phyloP scores from a whole-genome alignment of 441 rosid genomes.

The Gossypium laxum region DNA sequence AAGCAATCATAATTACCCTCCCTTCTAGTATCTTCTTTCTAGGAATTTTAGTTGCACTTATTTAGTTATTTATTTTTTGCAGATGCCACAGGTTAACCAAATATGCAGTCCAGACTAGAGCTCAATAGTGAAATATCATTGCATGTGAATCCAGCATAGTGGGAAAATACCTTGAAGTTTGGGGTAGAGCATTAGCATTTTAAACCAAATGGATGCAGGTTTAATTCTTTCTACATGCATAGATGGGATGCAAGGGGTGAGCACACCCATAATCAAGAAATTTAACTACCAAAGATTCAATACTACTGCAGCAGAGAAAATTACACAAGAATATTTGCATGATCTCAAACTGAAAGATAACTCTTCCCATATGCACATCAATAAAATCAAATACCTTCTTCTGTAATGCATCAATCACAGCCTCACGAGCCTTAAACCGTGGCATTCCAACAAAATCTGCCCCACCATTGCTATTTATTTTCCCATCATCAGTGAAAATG shows the following conservation, averaged over 20 bases:
- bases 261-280: background rate
- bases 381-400: constrained; percentile 36
- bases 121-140: background rate
- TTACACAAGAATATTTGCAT: background rate
- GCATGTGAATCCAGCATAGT: background rate
- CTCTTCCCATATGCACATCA: background rate
- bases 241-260: background rate
- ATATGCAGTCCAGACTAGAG: background rate
- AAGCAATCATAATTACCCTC: background rate
- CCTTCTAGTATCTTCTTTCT: background rate
- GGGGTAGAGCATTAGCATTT: background rate
- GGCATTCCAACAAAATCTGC: constrained; percentile 67
- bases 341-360: background rate
- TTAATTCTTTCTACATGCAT: background rate
- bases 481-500: constrained; percentile 87
- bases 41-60: background rate
- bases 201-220: background rate
- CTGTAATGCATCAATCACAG: constrained; percentile 59
- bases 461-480: constrained; percentile 74
- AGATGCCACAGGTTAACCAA: background rate
- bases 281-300: background rate
- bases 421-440: constrained; percentile 78
- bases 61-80: background rate
- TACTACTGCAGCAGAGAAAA: background rate
- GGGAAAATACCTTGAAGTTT: background rate